A percentile compares a stretch with the other conserved stretches of the same genome.
Evolutionary conservation across 2,329 filamentous ascomycete species (phyloP).

Genomic region (Tetracladium maxilliforme): DNA sequence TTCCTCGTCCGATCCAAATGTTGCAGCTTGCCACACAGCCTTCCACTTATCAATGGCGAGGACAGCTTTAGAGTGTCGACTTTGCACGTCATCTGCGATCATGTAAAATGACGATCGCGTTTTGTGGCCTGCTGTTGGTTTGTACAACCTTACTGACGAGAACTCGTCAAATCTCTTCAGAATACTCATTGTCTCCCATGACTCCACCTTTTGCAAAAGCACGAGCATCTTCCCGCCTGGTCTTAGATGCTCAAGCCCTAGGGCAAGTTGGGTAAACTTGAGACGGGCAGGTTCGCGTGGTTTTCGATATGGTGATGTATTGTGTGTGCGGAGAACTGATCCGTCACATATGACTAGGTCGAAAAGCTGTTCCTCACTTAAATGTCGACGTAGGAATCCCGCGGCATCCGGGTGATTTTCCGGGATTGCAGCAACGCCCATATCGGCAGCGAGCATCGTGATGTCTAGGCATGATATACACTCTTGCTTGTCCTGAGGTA

Average conservation of each 20-base stretch:
- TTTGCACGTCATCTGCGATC: conserved; percentile 26
- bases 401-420: conserved; percentile 14
- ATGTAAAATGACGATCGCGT: conserved; percentile 37
- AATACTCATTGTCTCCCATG: conserved; percentile 18
- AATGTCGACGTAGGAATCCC: conserved; percentile 14
- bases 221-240: conserved; percentile 33
- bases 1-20: conserved; percentile 18
- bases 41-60: conserved; percentile 24
- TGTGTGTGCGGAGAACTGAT: conserved; percentile 25
- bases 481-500: conserved; percentile 10
- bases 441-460: conserved; percentile 29
- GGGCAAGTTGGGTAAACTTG: conserved; percentile 20
- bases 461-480: no score
- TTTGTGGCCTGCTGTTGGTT: conserved; percentile 22
- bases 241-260: conserved; percentile 28
- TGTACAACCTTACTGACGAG: conserved; percentile 24
- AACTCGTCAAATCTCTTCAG: conserved; percentile 26
- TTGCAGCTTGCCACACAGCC: conserved; percentile 20
- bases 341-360: conserved; percentile 32
- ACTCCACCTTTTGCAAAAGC: conserved; percentile 32
- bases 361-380: conserved; percentile 14
- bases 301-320: conserved; percentile 15
- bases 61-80: conserved; percentile 13
- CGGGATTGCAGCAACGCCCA: conserved; percentile 19
- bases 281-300: conserved; percentile 20